Evolutionary conservation across 208 protist genomes (phyloP), one percentile per base, ranked within the genome.

Genomic region (Leptomonas seymouri): DNA sequence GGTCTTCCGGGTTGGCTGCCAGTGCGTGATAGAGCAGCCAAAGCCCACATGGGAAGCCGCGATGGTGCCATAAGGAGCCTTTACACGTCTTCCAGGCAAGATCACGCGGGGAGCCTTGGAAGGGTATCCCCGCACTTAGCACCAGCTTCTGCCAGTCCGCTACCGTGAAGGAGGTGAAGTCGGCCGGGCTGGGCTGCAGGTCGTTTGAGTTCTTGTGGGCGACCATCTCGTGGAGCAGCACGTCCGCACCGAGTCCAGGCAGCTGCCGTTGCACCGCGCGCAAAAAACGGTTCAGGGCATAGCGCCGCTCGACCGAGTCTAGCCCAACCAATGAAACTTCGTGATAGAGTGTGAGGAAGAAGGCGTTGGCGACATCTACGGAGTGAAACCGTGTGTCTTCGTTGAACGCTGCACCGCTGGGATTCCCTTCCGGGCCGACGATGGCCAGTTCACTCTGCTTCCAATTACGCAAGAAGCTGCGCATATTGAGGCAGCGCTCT

Each of bases 1-100:
- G 12, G 0, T 42, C 41, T 14, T 28, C 46, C 6, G 7, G 15
- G 48, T 77, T 77, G 34, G 67, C 84, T 4, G 84, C 81, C n/a
- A 93, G 71, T 7, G 87, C 49, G 68, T 93, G 87, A 39, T 84
- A 90, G 51, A 93, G 84, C 39, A 93, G 70, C 87, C 87, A 93
- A 76, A 89, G 71, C 16, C 75, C 87, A 54, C 87, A 93, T 20
- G 87, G 82, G 57, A 89, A 89, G 23, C 87, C 87, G 34, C 87
- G 81, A 51, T 87, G 86, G 18, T 74, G 51, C 75, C 75, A 82
- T 2, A 73, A 78, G 7, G 82, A 89, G n/a, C 87, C 87, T 3
- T 42, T 56, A 71, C 87, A 93, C 3, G 84, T 89, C 41, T 31
- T 30, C 87, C 87, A 93, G 27, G 46, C n/a, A 30, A 89, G 73